These are phyloP conservation scores for Urochloa ruziziensis DNA, from an alignment of 176 grass and related monocot genomes.

Conservation along the genomic window DNA sequence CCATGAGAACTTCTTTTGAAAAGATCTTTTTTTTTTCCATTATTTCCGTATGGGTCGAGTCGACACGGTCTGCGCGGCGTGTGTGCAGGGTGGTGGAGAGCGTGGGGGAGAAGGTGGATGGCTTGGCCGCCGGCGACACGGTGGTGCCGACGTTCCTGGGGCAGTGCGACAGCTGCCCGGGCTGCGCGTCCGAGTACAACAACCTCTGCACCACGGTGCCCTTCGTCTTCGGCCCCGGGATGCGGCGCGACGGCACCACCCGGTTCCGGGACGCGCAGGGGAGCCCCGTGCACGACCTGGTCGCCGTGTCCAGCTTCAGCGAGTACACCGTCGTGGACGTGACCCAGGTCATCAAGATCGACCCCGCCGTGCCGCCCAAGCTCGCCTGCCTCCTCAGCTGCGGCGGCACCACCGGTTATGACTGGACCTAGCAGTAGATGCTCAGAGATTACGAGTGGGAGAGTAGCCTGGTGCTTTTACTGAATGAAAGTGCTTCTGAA, in stretches of 20 bases:
- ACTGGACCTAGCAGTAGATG: not conserved
- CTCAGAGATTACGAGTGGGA: too few relatives aligned
- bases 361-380: slow-evolving; percentile 48
- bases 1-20: not conserved
- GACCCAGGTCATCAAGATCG: slow-evolving; percentile 51
- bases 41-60: not conserved
- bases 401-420: slow-evolving; percentile 49
- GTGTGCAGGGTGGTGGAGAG: slow-evolving; percentile 66
- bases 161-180: slow-evolving; percentile 51
- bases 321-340: slow-evolving; percentile 84
- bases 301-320: slow-evolving; percentile 69
- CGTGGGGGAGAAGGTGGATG: slow-evolving; percentile 59
- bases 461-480: not conserved
- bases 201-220: slow-evolving; percentile 55
- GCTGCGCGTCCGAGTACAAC: slow-evolving; percentile 47
- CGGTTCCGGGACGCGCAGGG: slow-evolving; percentile 57
- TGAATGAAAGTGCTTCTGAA: not conserved
- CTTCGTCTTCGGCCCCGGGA: slow-evolving; percentile 25
- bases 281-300: slow-evolving; percentile 39
- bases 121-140: slow-evolving; percentile 48
- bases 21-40: too few relatives aligned
- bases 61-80: not conserved
- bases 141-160: slow-evolving; percentile 66
- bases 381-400: slow-evolving; percentile 74
- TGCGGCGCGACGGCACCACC: slow-evolving; percentile 68